Conservation (phyloP, 108 stramenopile species). For the Fistulifera solaris region DNA sequence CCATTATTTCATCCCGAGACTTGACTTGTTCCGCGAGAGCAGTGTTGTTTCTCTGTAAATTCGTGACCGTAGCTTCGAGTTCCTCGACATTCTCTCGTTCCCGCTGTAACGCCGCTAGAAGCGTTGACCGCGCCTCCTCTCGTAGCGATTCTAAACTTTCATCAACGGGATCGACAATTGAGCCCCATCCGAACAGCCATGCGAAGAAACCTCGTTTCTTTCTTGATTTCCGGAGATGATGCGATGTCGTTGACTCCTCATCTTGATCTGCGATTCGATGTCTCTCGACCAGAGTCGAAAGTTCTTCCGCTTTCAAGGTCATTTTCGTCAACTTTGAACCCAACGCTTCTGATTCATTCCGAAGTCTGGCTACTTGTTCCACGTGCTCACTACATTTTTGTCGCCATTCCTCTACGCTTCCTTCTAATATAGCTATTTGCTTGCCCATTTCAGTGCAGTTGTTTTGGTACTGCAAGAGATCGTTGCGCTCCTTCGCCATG, state of each 20-base stretch:
- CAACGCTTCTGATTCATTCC: slow-evolving; percentile 6
- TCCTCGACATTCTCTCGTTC: slow-evolving; percentile 71
- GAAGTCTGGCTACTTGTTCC: slow-evolving; percentile 12
- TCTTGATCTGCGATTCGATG: slow-evolving; percentile 17
- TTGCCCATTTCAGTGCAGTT: slow-evolving; percentile 54
- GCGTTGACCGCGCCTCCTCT: slow-evolving; percentile 51
- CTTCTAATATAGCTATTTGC: slow-evolving; percentile 26
- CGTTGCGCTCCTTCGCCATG: slow-evolving; percentile 44
- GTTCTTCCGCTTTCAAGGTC: slow-evolving; percentile 32
- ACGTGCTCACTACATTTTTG: slow-evolving; percentile 23
- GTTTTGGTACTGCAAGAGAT: slow-evolving; percentile 39
- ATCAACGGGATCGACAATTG: neutral
- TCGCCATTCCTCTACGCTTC: slow-evolving; percentile 38
- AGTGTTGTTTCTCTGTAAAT: slow-evolving; percentile 66
- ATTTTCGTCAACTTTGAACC: slow-evolving; percentile 8
- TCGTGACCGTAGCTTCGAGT: slow-evolving; percentile 41
- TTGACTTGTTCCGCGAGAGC: slow-evolving; percentile 70
- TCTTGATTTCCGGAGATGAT: neutral
- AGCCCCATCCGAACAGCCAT: slow-evolving; percentile 17
- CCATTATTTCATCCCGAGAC: slow-evolving; percentile 58
- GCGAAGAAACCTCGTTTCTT: slow-evolving; percentile 17
- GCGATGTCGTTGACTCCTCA: neutral
- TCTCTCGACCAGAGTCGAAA: slow-evolving; percentile 36
- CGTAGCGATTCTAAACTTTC: slow-evolving; percentile 30
- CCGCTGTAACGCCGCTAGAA: slow-evolving; percentile 59